phyloP scores from a whole-genome alignment of 345 rosid genomes.

The Eucalyptus cloeziana region DNA sequence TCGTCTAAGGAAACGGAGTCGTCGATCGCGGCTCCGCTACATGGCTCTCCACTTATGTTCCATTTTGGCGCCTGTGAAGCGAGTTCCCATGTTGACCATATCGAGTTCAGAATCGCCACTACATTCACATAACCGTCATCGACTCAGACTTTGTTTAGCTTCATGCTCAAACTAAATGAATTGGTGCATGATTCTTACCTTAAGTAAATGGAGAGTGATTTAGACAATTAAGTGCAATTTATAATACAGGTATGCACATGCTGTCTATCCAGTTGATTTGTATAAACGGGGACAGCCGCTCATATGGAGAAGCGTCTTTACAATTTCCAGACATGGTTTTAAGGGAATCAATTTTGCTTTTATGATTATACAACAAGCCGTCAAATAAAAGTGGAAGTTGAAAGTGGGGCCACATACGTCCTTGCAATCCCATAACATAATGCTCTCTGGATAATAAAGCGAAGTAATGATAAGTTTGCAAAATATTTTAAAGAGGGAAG shows the following conservation, averaged over 20 bases:
- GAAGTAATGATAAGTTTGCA: no score
- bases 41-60: conserved; percentile 49
- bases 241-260: neutral
- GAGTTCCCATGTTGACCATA: conserved; percentile 34
- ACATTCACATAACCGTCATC: neutral
- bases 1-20: neutral
- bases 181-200: neutral
- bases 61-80: conserved; percentile 11
- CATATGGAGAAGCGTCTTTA: no score
- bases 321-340: neutral
- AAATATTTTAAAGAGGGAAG: no score
- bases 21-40: conserved; percentile 33
- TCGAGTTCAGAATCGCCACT: conserved; percentile 33
- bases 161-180: neutral
- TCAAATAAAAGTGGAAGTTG: neutral
- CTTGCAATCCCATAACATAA: no score
- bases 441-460: no score
- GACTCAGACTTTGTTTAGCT: neutral
- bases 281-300: neutral
- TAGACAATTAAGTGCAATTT: neutral
- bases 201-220: neutral
- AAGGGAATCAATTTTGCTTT: no score
- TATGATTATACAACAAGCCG: no score
- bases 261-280: neutral
- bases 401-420: no score